Evolutionary conservation across 1,139 yeast species (phyloP), one percentile per base, ranked within the genome.

Genomic region (Protomyces inouyei): DNA sequence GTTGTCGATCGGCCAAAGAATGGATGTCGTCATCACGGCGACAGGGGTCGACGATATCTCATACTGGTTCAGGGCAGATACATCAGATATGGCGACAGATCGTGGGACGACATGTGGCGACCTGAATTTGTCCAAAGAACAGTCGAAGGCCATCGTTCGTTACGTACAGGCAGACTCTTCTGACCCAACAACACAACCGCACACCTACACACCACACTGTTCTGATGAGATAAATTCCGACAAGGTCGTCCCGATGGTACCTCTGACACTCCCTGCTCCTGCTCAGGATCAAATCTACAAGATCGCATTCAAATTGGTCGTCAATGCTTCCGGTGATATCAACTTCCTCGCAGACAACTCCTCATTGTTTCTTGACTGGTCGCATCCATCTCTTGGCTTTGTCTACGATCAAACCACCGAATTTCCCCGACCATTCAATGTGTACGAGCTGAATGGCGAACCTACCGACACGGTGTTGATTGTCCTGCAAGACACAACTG

Each of bases 1-100:
- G n/a, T 40, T 67, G 10, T 65, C 66, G 4, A 69, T 68, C 35
- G 95, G 92, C 16, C 95, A 88, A 76, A 80, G 96, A 71, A 87
- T 86, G 73, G 82, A 87, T 3, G 84, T 83, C 1, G 73, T 84
- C 66, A 70, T 85, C 16, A 70, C 65, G 9, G 64, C 67, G 35
- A 64, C 66, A 9, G 64, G 61, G 8, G 48, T 5, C 18, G 21
- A 61, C 14, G 14, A 35, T 8, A 28, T 25, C 25, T 65, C 61
- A 2, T 73, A 72, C 69, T 77, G 76, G 74, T 68, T 78, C 69
- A 71, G 78, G 66, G 73, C 80, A 43, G 69, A 72, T 65, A 70
- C 57, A 35, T n/a, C 54, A 9, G 54, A 10, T 6, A n/a, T 51
- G 10, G 54, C 37, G 3, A n/a, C 3, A 14, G 16, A 43, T 18